Conservation (phyloP, 1,284 basidiomycete species). For the Stereum hirsutum region DNA sequence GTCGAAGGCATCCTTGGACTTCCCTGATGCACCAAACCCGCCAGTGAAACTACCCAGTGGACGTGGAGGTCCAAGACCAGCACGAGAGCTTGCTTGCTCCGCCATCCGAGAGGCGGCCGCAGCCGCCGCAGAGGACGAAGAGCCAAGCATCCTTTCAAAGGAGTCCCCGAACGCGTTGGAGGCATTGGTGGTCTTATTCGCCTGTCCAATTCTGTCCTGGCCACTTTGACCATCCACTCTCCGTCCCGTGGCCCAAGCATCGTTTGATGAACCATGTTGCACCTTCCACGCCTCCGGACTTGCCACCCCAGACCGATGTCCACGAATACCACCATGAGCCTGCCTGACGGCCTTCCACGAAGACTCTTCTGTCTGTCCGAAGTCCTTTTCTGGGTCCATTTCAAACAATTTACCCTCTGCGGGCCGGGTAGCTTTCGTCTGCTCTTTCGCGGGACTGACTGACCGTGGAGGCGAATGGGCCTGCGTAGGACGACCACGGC, state of each 20-base stretch:
- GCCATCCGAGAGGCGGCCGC: conserved; percentile 9
- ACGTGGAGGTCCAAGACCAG: conserved; percentile 7
- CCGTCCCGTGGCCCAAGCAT: conserved; percentile 37
- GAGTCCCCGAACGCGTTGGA: conserved; percentile 51
- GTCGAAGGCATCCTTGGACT: conserved; percentile 66
- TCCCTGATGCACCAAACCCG: conserved; percentile 1
- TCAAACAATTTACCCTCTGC: neutral
- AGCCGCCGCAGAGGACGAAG: conserved; percentile 11
- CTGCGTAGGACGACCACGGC: conserved; percentile 52
- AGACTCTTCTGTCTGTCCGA: conserved; percentile 39
- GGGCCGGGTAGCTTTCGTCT: conserved; percentile 24
- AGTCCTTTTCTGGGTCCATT: conserved; percentile 22
- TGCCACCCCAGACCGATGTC: conserved; percentile 25
- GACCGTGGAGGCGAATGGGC: conserved; percentile 23
- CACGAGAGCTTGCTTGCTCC: conserved; percentile 1
- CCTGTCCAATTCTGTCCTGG: conserved; percentile 8
- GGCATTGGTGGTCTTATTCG: conserved; percentile 20
- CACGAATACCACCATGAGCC: conserved; percentile 18
- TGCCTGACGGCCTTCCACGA: conserved; percentile 38
- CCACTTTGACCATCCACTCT: conserved; percentile 14
- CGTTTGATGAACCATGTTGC: conserved; percentile 21
- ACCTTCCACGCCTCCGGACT: conserved; percentile 22
- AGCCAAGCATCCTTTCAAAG: conserved; percentile 21
- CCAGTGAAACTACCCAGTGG: conserved; percentile 2
- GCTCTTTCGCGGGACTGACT: conserved; percentile 29